Evolutionary conservation across 1,139 yeast genomes (phyloP).

Genomic region (Debaryomyces sp.): DNA sequence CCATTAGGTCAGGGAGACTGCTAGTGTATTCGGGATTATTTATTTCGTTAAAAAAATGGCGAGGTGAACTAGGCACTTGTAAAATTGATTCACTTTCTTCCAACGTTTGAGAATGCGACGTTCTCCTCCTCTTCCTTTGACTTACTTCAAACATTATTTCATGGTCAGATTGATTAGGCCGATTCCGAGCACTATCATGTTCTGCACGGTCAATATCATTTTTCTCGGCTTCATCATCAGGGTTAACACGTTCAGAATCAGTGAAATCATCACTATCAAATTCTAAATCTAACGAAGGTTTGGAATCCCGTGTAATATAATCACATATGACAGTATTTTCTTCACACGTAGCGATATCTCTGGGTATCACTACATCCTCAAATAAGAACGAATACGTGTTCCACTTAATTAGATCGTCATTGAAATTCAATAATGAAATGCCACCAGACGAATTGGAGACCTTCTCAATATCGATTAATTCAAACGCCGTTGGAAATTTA

Average conservation of each 20-base stretch:
- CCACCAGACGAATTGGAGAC: not conserved
- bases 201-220: not conserved
- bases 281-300: not conserved
- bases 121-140: constrained; percentile 12
- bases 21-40: not conserved
- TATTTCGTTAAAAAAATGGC: not conserved
- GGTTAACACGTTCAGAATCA: not conserved
- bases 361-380: not conserved
- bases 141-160: constrained; percentile 16
- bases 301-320: not conserved
- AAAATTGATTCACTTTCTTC: not conserved
- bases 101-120: not conserved
- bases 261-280: constrained; percentile 9
- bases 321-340: not conserved
- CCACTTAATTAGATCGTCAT: constrained; percentile 27
- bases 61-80: not conserved
- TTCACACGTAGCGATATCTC: not conserved
- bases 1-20: not conserved
- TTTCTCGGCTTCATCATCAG: not conserved
- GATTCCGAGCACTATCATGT: constrained; percentile 5
- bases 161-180: constrained; percentile 16
- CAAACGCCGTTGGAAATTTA: constrained; percentile 32
- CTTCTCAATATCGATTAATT: constrained; percentile 21
- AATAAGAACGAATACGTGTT: constrained; percentile 15
- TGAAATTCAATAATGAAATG: constrained; percentile 12